Conservation (phyloP, 179 eudicot species). For the Sideroxylon spinosum region DNA sequence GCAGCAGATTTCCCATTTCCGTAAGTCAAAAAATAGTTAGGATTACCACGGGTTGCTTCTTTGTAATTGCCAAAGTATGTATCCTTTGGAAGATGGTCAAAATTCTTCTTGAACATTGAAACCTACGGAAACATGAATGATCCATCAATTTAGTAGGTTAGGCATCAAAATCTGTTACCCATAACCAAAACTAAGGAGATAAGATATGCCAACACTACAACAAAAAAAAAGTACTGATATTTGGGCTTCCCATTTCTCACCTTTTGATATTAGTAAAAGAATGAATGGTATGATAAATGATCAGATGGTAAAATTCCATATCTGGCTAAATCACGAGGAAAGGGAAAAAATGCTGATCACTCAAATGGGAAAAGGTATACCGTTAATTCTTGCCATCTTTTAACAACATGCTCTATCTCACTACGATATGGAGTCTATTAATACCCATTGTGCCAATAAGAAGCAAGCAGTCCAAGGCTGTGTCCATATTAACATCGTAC, state of each 20-base stretch:
- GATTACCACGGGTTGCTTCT: slow-evolving; percentile 80
- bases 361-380: too few relatives aligned
- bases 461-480: too few relatives aligned
- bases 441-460: too few relatives aligned
- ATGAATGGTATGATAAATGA: not conserved
- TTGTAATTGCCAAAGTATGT: slow-evolving; percentile 64
- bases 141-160: not conserved
- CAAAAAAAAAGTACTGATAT: not conserved
- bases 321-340: too few relatives aligned
- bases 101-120: slow-evolving; percentile 87
- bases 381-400: too few relatives aligned
- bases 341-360: too few relatives aligned
- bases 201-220: not conserved
- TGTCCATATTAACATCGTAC: too few relatives aligned
- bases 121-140: slow-evolving; percentile 32
- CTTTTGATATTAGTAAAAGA: not conserved
- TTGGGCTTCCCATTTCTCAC: not conserved
- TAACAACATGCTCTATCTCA: too few relatives aligned
- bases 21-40: slow-evolving; percentile 81
- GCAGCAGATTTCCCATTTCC: slow-evolving; percentile 97
- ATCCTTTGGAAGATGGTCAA: slow-evolving; percentile 76
- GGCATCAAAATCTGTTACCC: not conserved
- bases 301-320: not conserved
- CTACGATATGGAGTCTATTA: too few relatives aligned
- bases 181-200: not conserved